phyloP scores from a whole-genome alignment of 805 yeast species.

The Candida wancherniae region DNA sequence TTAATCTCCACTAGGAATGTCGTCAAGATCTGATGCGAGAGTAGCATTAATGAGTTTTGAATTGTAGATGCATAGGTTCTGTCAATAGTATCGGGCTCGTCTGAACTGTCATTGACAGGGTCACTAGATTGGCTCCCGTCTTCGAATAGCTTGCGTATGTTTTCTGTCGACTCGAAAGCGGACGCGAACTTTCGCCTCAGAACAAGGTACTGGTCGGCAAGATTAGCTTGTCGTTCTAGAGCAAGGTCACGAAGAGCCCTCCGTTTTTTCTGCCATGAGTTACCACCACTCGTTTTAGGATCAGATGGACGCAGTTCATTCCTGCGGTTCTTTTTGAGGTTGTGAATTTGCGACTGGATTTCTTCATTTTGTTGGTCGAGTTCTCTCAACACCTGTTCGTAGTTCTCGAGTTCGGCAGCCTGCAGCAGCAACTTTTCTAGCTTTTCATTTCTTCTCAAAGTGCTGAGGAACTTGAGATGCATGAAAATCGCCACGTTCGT shows the following conservation, averaged over 20 bases:
- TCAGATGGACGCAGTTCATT: too few species aligned
- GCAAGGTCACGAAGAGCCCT: too few species aligned
- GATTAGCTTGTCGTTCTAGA: too few species aligned
- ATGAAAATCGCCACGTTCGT: conserved; percentile 15
- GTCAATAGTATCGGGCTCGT: conserved; percentile 1
- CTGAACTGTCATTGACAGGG: too few species aligned
- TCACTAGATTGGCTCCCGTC: too few species aligned
- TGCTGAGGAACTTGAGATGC: conserved; percentile 13
- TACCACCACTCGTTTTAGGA: too few species aligned
- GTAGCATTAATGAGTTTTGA: conserved; percentile 19
- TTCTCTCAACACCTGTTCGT: conserved; percentile 13
- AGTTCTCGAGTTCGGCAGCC: conserved; percentile 13
- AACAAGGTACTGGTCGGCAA: too few species aligned
- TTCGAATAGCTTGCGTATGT: conserved; percentile 12
- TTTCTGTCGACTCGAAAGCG: too few species aligned
- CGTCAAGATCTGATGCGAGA: conserved; percentile 22
- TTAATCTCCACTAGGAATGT: conserved; percentile 28
- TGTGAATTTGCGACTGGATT: conserved; percentile 8
- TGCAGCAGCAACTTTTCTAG: conserved; percentile 8
- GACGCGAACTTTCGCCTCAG: too few species aligned
- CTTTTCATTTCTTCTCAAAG: conserved; percentile 6
- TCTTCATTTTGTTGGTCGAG: conserved; percentile 11
- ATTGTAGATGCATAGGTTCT: conserved; percentile 16
- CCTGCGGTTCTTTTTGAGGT: conserved; percentile 5
- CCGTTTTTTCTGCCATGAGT: too few species aligned